Evolutionary conservation across 164 flowering plant species (phyloP), one percentile per base, ranked within the genome.

Genomic region (Liquidambar formosana): DNA sequence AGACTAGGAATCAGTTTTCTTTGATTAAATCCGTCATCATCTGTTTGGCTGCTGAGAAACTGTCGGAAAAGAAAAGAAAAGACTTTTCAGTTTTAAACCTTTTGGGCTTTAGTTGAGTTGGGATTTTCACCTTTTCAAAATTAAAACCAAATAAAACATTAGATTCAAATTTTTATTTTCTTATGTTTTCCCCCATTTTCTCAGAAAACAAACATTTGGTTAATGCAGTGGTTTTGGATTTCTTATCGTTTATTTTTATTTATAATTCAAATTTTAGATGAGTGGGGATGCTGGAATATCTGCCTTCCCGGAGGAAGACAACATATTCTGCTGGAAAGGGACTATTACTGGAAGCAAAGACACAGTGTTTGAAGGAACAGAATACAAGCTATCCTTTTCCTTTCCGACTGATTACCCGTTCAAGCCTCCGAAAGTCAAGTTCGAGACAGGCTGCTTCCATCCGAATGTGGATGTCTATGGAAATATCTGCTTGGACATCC

Each of bases 231-330:
- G 13, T 43, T 14, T 3, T 5, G 56, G 10, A 10, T 14, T 25
- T 48, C 48, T 19, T 14, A n/a, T 46, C n/a, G n/a, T n/a, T n/a
- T n/a, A n/a, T n/a, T n/a, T n/a, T n/a, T n/a, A n/a, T n/a, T n/a
- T n/a, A 1, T 41, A 9, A 8, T 48, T 16, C 15, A 19, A n/a
- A 58, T 49, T 43, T 1, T 72, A 91, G 97, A 93, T 90, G 94
- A 75, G 90, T 77, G 97, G 98, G 13, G 97, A 83, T 72, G 57
- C 88, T 64, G 97, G 96, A 10, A 84, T 92, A 58, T 88, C 97
- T 22, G 97, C 95, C 3, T 92, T 94, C 65, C 99, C 99, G 0
- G 97, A 91, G 69, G 99, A 89, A 72, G 97, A 94, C 76, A 94
- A 92, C 84, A 91, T 94, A 63, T 89, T 94, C 75, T 75, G 73